Conservation (phyloP, 2,329 filamentous ascomycete genomes). For the Fusarium verticillioides region DNA sequence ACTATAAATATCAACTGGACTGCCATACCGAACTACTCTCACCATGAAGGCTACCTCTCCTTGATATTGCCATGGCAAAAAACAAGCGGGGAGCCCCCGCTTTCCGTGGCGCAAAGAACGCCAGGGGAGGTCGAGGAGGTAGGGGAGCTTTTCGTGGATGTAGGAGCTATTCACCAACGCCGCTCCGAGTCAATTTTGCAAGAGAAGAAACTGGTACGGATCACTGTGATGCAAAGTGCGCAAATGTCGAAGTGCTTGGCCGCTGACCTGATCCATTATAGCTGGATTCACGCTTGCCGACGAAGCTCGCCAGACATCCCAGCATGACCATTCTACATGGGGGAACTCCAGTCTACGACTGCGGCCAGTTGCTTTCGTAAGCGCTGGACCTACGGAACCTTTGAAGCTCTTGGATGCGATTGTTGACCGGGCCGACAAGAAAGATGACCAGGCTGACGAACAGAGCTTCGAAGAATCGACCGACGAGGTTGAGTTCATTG, state of each 20-base stretch:
- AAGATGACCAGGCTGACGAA: neutral
- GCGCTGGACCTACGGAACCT: slow-evolving; percentile 63
- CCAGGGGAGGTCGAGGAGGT: slow-evolving; percentile 33
- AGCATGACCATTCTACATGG: slow-evolving; percentile 56
- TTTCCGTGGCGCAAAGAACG: slow-evolving; percentile 32
- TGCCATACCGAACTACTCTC: neutral
- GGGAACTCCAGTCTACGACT: slow-evolving; percentile 57
- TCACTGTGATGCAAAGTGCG: neutral
- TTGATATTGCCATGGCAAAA: slow-evolving; percentile 32
- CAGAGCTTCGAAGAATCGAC: neutral
- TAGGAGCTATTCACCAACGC: slow-evolving; percentile 12
- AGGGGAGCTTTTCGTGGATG: slow-evolving; percentile 24
- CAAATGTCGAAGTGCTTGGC: neutral
- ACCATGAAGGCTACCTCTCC: slow-evolving; percentile 22
- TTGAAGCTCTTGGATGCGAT: slow-evolving; percentile 54
- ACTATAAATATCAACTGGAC: neutral
- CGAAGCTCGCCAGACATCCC: slow-evolving; percentile 61
- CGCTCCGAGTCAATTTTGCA: slow-evolving; percentile 1
- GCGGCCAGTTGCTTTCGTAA: slow-evolving; percentile 64
- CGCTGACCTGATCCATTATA: slow-evolving; percentile 24
- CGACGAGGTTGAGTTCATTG: slow-evolving; percentile 20
- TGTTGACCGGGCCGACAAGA: slow-evolving; percentile 19
- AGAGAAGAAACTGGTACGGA: slow-evolving; percentile 32
- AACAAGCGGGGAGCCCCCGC: slow-evolving; percentile 41
- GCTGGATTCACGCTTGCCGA: slow-evolving; percentile 53